Evolutionary conservation across 2,329 filamentous ascomycete species (phyloP), one percentile per base, ranked within the genome.

Genomic region (Aspergillus sp.): DNA sequence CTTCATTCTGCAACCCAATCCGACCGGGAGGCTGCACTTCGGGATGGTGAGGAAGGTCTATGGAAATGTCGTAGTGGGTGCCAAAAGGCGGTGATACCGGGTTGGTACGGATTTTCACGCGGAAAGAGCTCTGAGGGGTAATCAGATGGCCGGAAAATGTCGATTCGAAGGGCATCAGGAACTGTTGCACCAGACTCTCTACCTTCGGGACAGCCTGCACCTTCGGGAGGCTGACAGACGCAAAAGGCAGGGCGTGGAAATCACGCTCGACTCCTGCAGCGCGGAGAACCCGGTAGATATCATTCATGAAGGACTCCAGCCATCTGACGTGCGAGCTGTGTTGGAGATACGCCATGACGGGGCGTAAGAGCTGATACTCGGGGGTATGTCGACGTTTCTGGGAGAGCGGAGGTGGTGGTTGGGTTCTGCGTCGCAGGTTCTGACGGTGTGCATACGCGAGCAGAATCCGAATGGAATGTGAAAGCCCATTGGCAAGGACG

Each of bases 371-470:
- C n/a, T 80, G 77, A 55, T 87, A 83, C 48, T 84, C 78, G 2
- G 80, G 80, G 6, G 75, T 77, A 21, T 81, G 72, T 38, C 80
- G 79, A 61, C 82, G 82, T 54, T 80, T 79, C 15, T 79, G 77
- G 8, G 80, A 78, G 61, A 87, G 70, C 5, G 88, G 84, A 7
- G 80, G 78, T 8, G 88, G 88, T 1, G 87, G 81, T 30, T 88
- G 84, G 1, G 88, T 89, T 57, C 92, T 86, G 17, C 76, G 73
- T 47, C 84, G 84, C 41, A 86, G 85, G 65, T 89, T 92, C 71
- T 90, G 86, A 8, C 89, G 86, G 73, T 98, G 94, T 2, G 90
- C 87, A 64, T 93, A 88, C 52, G 85, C 86, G 7, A 98, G 85
- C 2, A 97, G 82, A 21, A 97, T 83, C 42, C 91, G 88, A 3